phyloP scores from a whole-genome alignment of 148 eudicot species.

The Rhododendron molle region DNA sequence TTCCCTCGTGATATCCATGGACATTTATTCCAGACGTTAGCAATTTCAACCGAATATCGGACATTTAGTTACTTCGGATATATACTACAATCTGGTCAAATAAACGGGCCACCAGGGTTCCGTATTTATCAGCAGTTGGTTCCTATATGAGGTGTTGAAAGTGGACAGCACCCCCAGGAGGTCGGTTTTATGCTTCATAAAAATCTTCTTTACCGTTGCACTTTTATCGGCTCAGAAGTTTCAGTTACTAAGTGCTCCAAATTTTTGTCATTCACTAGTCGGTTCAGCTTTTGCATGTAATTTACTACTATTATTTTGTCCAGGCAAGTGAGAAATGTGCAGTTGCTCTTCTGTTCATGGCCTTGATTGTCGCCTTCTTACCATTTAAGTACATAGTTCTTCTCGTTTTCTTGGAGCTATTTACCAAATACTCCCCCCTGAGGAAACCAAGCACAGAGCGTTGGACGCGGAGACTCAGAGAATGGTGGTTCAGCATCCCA shows the following conservation, averaged over 20 bases:
- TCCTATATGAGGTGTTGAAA: not conserved
- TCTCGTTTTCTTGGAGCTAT: conserved; percentile 47
- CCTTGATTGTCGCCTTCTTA: conserved; percentile 47
- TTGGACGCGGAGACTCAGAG: conserved; percentile 64
- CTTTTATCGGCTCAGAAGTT: not conserved
- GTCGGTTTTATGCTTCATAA: not conserved
- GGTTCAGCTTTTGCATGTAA: not conserved
- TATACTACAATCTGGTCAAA: no score
- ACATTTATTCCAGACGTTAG: not conserved
- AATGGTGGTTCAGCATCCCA: conserved; percentile 98
- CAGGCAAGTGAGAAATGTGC: conserved; percentile 82
- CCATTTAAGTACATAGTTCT: conserved; percentile 58
- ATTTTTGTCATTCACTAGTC: not conserved
- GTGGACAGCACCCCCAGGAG: no score
- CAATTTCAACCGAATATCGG: no score
- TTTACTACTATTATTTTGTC: not conserved
- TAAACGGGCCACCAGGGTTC: not conserved
- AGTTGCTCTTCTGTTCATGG: conserved; percentile 37
- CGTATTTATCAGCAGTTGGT: not conserved
- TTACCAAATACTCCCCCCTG: conserved; percentile 72
- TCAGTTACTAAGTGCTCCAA: not conserved
- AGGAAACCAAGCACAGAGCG: conserved; percentile 72
- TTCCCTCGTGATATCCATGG: not conserved
- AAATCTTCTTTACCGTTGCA: not conserved
- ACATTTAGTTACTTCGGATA: no score